Evolutionary conservation across 345 rosid species (phyloP), one percentile per base, ranked within the genome.

Genomic region (Aquilaria malaccensis): DNA sequence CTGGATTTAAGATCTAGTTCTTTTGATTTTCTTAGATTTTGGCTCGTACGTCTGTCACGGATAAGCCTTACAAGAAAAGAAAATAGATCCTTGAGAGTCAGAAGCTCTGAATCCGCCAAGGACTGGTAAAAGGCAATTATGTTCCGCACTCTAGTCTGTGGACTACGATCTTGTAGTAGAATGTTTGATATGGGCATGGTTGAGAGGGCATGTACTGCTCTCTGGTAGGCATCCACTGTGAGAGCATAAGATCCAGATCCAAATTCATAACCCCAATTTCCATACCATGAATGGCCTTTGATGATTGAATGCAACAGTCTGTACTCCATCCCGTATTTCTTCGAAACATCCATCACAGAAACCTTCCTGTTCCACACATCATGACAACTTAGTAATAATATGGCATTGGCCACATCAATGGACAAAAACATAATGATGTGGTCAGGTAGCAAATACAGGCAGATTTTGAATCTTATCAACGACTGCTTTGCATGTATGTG

Each of bases 311-410:
- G 78, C 54, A 89, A 83, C 66, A 86, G 65, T 7, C 96, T 64
- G 50, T 74, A 81, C 61, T 81, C 87, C 71, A 80, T 74, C 30
- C 79, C 89, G 32, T 84, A 78, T 67, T 89, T 89, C 68, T 62
- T 84, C 4, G 87, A 86, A 50, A 84, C 85, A 70, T 86, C 94
- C 94, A 86, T 86, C 72, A 86, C 94, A 31, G 82, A 72, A 3
- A 76, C 84, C 66, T 84, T 84, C 56, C 84, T 83, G 74, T n/a
- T 50, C 59, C 52, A 33, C 47, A 11, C 22, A 22, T 22, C 22
- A 1, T 22, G 22, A 22, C 22, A 22, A 22, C 22, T 22, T 0
- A 22, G 22, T 22, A 22, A 22, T 22, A 22, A 22, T 22, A 22
- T 22, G 22, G 22, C 22, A 22, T 22, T 22, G 22, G 22, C 22